Conservation (phyloP, 2,329 filamentous ascomycete genomes). For the Cyphellophora europaea region DNA sequence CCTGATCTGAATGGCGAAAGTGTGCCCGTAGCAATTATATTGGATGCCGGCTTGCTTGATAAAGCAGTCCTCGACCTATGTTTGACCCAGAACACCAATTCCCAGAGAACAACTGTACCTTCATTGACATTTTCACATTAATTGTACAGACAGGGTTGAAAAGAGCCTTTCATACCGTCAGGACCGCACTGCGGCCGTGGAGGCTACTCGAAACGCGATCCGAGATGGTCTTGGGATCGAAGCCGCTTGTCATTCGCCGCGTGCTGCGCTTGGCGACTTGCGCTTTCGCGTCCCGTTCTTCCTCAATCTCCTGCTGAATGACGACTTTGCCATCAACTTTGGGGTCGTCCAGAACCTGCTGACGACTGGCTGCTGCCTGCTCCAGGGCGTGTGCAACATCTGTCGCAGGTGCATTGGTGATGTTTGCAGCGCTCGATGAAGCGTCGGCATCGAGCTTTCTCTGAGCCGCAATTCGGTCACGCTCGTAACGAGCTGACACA, state of each 20-base stretch:
- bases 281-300: slow-evolving; percentile 25
- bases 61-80: too few relatives aligned
- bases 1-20: too few relatives aligned
- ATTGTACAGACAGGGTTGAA: too few relatives aligned
- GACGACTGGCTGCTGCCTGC: slow-evolving; percentile 29
- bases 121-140: too few relatives aligned
- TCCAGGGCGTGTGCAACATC: slow-evolving; percentile 23
- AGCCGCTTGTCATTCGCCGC: slow-evolving; percentile 20
- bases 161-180: slow-evolving; percentile 17
- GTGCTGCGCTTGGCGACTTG: slow-evolving; percentile 15
- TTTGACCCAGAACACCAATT: too few relatives aligned
- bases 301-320: slow-evolving; percentile 29
- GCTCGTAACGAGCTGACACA: slow-evolving; percentile 49
- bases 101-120: too few relatives aligned
- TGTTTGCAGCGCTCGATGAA: slow-evolving; percentile 19
- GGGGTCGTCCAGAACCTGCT: slow-evolving; percentile 31
- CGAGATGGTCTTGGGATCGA: slow-evolving; percentile 20
- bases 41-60: too few relatives aligned
- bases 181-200: slow-evolving; percentile 18
- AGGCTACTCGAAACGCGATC: slow-evolving; percentile 21
- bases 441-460: slow-evolving; percentile 45
- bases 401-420: slow-evolving; percentile 19
- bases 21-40: too few relatives aligned
- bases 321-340: slow-evolving; percentile 26
- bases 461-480: slow-evolving; percentile 45